These are phyloP conservation scores for Chlorella vulgaris DNA, from an alignment of 139 green algal genomes.

Conservation along the genomic window DNA sequence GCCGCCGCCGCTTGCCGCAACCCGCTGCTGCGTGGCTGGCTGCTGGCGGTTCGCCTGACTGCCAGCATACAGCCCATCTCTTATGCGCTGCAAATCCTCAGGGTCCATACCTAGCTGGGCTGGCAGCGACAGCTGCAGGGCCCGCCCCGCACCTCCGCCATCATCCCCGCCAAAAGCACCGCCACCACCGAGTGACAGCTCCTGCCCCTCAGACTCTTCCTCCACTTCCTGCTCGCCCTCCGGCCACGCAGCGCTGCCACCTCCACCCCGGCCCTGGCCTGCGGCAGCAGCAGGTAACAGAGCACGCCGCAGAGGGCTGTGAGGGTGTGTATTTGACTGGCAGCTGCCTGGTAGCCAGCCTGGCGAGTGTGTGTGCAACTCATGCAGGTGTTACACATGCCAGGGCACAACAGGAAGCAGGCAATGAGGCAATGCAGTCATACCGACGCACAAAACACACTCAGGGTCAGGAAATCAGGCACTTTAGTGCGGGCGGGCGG, in stretches of 20 bases:
- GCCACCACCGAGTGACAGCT: neutral
- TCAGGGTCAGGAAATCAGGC: too few relatives aligned
- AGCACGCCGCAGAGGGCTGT: neutral
- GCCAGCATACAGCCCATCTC: conserved; percentile 24
- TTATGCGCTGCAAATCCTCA: conserved; percentile 54
- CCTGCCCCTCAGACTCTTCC: conserved; percentile 10
- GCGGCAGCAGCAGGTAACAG: neutral
- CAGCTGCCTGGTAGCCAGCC: too few relatives aligned
- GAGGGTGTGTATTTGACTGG: too few relatives aligned
- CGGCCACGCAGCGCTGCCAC: neutral
- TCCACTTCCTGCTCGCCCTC: neutral
- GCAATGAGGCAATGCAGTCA: too few relatives aligned
- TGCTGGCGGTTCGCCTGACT: conserved; percentile 10
- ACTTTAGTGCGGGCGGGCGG: too few relatives aligned
- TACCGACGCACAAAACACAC: too few relatives aligned
- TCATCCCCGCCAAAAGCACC: neutral
- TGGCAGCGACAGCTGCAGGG: conserved; percentile 67
- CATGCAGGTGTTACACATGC: too few relatives aligned
- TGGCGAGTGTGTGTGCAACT: too few relatives aligned
- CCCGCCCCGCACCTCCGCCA: neutral
- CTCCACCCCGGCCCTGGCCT: neutral
- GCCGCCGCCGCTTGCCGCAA: conserved; percentile 32
- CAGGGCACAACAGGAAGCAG: too few relatives aligned
- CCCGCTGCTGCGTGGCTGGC: conserved; percentile 21
- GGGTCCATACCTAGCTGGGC: conserved; percentile 65